Base-by-base conservation (phyloP, 345 rosid genomes). In the Geranium rotundifolium region DNA sequence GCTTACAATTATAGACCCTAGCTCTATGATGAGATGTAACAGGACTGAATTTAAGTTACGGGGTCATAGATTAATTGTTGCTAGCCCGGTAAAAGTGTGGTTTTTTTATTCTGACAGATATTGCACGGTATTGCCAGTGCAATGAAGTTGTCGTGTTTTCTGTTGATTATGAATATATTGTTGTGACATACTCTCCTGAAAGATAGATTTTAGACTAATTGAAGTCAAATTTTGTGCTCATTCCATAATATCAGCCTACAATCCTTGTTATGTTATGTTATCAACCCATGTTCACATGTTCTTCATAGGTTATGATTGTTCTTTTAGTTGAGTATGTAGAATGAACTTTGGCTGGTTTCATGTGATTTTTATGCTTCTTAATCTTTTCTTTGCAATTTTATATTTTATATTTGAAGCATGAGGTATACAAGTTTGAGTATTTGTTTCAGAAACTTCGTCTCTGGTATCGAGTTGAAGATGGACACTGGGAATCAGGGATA, bases 401-500 rank as follows among this genome's bases (percentile, higher is more conserved):
- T 57, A 58, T 73, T 19, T 49, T 52, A 41, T 56, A 58, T 31
- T 16, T 64, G 59, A 41, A 39, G 14, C 29, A 56, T 56, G 41
- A 57, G 37, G 50, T 71, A 19, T 54, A 73, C 34, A 49, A 19
- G 59, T 59, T 30, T 65, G 59, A 62, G 29, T 70, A 7, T 58
- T 49, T 65, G 50, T 72, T 68, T 63, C 85, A 90, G 99, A 86
- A 83, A 79, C 88, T 95, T 58, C 66, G 69, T 70, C 84, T 95
- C 63, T 90, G 99, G 97, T 95, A 96, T 77, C 86, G 71, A 46
- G 75, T 68, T 19, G 65, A 76, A 19, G 73, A 71, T 71, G 89
- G 88, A 62, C 66, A 64, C 57, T 95, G 99, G 99, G 86, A 71
- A 59, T 76, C 75, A 63, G 99, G 99, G 67, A 84, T 37, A 57